Percentiles rank a stretch among this genome's conserved stretches.
Conservation (phyloP, 1,284 basidiomycete species). For the Cutaneotrichosporon sp. region DNA sequence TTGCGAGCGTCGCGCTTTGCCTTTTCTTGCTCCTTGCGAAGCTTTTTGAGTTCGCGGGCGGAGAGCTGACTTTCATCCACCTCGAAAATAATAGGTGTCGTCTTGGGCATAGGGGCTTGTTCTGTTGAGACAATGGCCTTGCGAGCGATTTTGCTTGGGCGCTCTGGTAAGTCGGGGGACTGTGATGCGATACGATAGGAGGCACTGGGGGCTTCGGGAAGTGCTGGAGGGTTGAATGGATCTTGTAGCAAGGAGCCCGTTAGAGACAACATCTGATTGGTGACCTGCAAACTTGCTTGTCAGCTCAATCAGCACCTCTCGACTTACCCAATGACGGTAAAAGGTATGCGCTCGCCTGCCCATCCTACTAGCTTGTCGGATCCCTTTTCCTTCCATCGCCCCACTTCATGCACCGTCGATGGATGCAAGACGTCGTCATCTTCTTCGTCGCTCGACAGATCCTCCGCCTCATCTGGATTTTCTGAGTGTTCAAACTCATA, state of each 20-base stretch:
- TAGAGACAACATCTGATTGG: slow-evolving; percentile 91
- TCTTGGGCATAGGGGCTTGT: too few species aligned
- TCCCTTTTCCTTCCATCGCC: slow-evolving; percentile 73
- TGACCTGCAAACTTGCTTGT: slow-evolving; percentile 68
- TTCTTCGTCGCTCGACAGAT: slow-evolving; percentile 28
- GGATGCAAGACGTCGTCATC: slow-evolving; percentile 24
- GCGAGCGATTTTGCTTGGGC: slow-evolving; percentile 14
- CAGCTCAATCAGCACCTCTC: background rate
- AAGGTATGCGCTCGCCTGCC: slow-evolving; percentile 63
- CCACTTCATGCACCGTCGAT: slow-evolving; percentile 47
- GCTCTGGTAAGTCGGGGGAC: slow-evolving; percentile 22
- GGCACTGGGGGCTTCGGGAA: slow-evolving; percentile 18
- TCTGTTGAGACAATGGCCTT: too few species aligned
- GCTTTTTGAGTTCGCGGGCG: slow-evolving; percentile 36
- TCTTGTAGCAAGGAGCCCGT: slow-evolving; percentile 81
- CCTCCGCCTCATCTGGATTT: slow-evolving; percentile 25
- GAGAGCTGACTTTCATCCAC: slow-evolving; percentile 30
- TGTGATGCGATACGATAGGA: slow-evolving; percentile 18
- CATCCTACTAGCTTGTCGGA: slow-evolving; percentile 71
- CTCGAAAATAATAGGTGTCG: too few species aligned
- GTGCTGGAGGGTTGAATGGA: slow-evolving; percentile 65
- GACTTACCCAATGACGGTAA: slow-evolving; percentile 83
- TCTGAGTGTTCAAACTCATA: slow-evolving; percentile 79
- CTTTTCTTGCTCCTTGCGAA: slow-evolving; percentile 41
- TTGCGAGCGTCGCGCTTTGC: slow-evolving; percentile 39